These are phyloP conservation scores for Echeveria elegans DNA, from an alignment of 164 flowering plant species.

Conservation along the genomic window DNA sequence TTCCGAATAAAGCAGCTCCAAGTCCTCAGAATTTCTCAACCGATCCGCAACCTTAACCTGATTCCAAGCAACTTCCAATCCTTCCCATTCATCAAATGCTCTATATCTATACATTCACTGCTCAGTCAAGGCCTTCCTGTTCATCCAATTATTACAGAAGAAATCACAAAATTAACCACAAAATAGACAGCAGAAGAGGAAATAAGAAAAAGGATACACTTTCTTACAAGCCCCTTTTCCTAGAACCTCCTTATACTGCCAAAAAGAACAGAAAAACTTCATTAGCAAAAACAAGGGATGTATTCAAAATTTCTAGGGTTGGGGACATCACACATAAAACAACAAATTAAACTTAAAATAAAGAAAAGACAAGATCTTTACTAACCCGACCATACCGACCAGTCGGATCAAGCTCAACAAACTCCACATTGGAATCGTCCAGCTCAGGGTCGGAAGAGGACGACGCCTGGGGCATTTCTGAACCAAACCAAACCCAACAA, in stretches of 20 bases:
- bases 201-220: constrained; percentile 73
- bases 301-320: neutral
- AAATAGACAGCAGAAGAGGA: neutral
- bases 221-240: constrained; percentile 96
- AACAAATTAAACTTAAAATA: too few species aligned
- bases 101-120: constrained; percentile 64
- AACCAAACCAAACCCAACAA: too few species aligned
- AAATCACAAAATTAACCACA: too few species aligned
- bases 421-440: constrained; percentile 60
- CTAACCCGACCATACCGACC: constrained; percentile 89
- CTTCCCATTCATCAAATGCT: constrained; percentile 95
- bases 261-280: too few species aligned
- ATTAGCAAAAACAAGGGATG: too few species aligned
- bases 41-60: constrained; percentile 80
- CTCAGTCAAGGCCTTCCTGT: constrained; percentile 34
- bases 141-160: too few species aligned
- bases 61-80: constrained; percentile 99
- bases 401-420: constrained; percentile 80
- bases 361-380: constrained; percentile 1
- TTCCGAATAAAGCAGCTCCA: constrained; percentile 88
- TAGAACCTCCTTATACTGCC: constrained; percentile 86
- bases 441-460: constrained; percentile 44
- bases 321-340: constrained; percentile 1
- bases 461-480: too few species aligned
- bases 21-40: constrained; percentile 55